Evolutionary conservation across 83 land plant genomes (phyloP).

Genomic region (Picea abies): DNA sequence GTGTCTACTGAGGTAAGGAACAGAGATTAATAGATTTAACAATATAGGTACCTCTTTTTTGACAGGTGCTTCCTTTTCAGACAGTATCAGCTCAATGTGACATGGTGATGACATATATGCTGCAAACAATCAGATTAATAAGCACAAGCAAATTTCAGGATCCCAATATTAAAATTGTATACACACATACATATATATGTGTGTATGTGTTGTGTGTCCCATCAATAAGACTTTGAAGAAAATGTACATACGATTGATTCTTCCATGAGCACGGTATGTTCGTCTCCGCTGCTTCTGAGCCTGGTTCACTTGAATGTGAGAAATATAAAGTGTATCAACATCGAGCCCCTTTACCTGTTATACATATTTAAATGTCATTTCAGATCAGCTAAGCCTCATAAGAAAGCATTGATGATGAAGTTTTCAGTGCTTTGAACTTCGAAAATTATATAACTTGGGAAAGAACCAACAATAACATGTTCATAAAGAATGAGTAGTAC

Average conservation of each 20-base stretch:
- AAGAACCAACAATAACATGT: too few species aligned
- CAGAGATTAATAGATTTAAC: too few species aligned
- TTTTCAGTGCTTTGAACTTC: too few species aligned
- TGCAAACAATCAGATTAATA: conserved; percentile 21
- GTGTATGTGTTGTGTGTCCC: too few species aligned
- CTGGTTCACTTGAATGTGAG: conserved; percentile 78
- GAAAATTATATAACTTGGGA: too few species aligned
- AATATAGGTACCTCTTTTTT: conserved; percentile 79
- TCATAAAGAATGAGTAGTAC: conserved; percentile 25
- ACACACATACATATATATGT: too few species aligned
- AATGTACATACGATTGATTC: conserved; percentile 65
- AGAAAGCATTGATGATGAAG: too few species aligned
- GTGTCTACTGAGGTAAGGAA: too few species aligned
- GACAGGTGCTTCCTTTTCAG: conserved; percentile 92
- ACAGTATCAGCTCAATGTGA: conserved; percentile 88
- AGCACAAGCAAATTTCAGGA: too few species aligned
- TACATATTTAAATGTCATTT: background rate
- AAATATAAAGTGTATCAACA: conserved; percentile 63
- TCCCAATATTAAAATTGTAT: too few species aligned
- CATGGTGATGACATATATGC: conserved; percentile 99
- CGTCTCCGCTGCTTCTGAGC: conserved; percentile 77
- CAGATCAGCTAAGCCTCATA: too few species aligned
- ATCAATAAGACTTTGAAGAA: too few species aligned
- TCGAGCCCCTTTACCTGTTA: conserved; percentile 77
- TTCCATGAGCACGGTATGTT: conserved; percentile 79